A percentile compares a stretch with the other conserved stretches of the same genome.
These are phyloP conservation scores for Xylariaceae sp. DNA, from an alignment of 2,329 filamentous ascomycete genomes.

Conservation along the genomic window DNA sequence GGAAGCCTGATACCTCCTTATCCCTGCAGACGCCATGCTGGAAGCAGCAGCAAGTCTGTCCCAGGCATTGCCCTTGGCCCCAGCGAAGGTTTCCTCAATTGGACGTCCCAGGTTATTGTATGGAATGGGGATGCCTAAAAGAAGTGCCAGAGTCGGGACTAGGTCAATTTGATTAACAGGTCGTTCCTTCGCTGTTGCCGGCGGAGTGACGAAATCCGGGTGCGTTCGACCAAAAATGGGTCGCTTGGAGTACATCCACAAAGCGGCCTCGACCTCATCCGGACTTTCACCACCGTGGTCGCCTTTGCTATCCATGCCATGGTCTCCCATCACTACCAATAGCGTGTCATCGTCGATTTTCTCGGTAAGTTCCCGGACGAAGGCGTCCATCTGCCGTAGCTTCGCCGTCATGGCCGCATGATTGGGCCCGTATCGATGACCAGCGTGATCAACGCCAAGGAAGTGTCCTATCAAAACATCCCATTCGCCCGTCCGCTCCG, in stretches of 20 bases:
- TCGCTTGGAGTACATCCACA: constrained; percentile 98
- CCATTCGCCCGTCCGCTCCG: constrained; percentile 67
- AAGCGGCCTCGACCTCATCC: constrained; percentile 86
- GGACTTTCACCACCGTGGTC: constrained; percentile 98
- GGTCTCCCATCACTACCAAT: constrained; percentile 95
- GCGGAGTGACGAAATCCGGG: constrained; percentile 53
- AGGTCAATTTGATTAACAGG: constrained; percentile 86
- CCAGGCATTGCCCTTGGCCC: constrained; percentile 64
- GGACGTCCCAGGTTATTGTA: constrained; percentile 93
- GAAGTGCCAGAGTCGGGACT: constrained; percentile 82
- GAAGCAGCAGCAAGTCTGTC: constrained; percentile 73
- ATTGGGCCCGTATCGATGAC: constrained; percentile 90
- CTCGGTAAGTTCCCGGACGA: constrained; percentile 68
- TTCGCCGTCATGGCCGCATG: constrained; percentile 91
- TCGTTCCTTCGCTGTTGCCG: constrained; percentile 69
- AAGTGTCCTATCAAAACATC: constrained; percentile 94
- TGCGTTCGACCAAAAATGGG: constrained; percentile 76
- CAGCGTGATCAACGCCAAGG: constrained; percentile 93
- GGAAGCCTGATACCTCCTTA: constrained; percentile 80
- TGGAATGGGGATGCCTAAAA: constrained; percentile 87
- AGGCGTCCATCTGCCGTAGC: constrained; percentile 81
- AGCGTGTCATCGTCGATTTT: constrained; percentile 80
- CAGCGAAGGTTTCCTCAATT: constrained; percentile 89
- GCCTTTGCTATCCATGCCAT: constrained; percentile 96
- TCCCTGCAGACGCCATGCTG: constrained; percentile 75